Percentiles rank a stretch among this genome's conserved stretches.
Conservation (phyloP, 106 monocot species). For the Dioscorea dumetorum region DNA sequence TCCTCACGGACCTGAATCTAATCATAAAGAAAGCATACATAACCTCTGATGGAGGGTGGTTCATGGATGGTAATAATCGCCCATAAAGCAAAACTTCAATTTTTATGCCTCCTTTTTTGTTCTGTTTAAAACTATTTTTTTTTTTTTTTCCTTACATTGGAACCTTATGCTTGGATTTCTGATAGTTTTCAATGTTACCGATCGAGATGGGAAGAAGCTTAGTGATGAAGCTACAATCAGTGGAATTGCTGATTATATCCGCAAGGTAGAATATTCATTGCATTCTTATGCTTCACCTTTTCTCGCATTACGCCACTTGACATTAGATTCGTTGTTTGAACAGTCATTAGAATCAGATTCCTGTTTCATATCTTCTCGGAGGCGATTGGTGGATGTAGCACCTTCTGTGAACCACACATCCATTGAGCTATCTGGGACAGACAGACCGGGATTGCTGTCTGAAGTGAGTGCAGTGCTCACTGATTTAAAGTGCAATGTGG, state of each 20-base stretch:
- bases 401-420: constrained; percentile 10
- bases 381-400: neutral
- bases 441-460: constrained; percentile 30
- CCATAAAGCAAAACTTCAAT: no score
- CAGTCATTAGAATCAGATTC: constrained; percentile 18
- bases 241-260: constrained; percentile 8
- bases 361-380: constrained; percentile 7
- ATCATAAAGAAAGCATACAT: constrained; percentile 29
- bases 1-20: constrained; percentile 32
- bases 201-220: constrained; percentile 27
- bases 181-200: constrained; percentile 33
- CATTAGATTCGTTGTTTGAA: neutral
- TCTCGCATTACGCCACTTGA: neutral
- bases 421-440: constrained; percentile 27
- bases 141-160: no score
- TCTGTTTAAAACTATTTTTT: no score
- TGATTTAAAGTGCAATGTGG: constrained; percentile 21
- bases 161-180: neutral
- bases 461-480: constrained; percentile 27
- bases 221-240: neutral
- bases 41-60: constrained; percentile 30
- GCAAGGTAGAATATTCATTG: constrained; percentile 10
- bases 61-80: constrained; percentile 27
- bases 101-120: no score
- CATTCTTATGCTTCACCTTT: neutral